Conservation (phyloP, 352 stramenopile genomes). For the Globisporangium okanoganense region DNA sequence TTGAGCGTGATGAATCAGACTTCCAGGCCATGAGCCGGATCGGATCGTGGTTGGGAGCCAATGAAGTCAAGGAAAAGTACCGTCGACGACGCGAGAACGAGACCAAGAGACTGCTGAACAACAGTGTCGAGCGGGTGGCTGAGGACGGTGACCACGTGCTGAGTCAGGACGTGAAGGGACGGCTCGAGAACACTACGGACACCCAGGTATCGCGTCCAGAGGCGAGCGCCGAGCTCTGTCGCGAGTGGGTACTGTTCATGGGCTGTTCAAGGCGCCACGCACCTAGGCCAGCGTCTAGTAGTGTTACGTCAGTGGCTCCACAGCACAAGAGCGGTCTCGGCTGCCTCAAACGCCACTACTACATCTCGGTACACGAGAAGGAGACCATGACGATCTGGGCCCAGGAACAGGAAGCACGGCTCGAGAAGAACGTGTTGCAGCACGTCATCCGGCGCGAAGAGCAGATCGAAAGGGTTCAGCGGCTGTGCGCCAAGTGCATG, state of each 20-base stretch:
- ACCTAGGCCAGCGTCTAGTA: background rate
- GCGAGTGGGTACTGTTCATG: slow-evolving; percentile 72
- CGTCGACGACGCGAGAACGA: slow-evolving; percentile 25
- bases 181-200: slow-evolving; percentile 11
- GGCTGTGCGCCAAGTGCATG: slow-evolving; percentile 55
- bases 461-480: slow-evolving; percentile 31
- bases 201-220: slow-evolving; percentile 38
- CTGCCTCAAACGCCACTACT: slow-evolving; percentile 73
- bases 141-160: slow-evolving; percentile 42
- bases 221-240: slow-evolving; percentile 43
- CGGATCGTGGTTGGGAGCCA: slow-evolving; percentile 53
- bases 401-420: slow-evolving; percentile 54
- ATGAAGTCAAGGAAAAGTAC: slow-evolving; percentile 46
- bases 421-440: slow-evolving; percentile 54
- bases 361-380: slow-evolving; percentile 66
- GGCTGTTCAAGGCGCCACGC: slow-evolving; percentile 33
- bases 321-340: slow-evolving; percentile 32
- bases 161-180: slow-evolving; percentile 31
- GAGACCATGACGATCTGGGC: slow-evolving; percentile 51
- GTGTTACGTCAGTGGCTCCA: background rate
- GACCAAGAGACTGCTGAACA: background rate
- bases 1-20: slow-evolving; percentile 39
- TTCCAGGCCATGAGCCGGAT: slow-evolving; percentile 67
- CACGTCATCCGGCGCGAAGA: slow-evolving; percentile 64
- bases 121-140: slow-evolving; percentile 2